Evolutionary conservation across 768 basidiomycete genomes (phyloP), one percentile per base, ranked within the genome.

Genomic region (Leucogyrophana mollusca): DNA sequence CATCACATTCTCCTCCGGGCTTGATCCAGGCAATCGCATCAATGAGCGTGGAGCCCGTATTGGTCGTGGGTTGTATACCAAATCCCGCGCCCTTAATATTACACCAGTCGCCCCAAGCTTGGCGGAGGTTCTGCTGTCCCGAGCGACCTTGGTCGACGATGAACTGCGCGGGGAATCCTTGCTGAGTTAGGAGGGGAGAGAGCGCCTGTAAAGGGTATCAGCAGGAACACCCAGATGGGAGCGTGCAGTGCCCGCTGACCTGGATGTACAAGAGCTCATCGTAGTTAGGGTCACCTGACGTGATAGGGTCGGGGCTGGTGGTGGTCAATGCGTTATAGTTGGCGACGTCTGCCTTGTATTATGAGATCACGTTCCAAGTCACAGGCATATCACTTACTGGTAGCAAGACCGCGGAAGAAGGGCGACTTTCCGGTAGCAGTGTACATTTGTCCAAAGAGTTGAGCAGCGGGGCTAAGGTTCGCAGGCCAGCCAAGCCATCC

Each of bases 401-500:
- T 85, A 36, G 80, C 82, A 50, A 83, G 68, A 43, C 83, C 82
- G 50, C 80, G 76, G 57, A 83, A 73, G 54, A 74, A 76, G n/a
- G 67, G 49, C n/a, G 80, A 79, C 14, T 73, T 74, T 17, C 78
- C 75, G 45, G 80, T 80, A 52, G 53, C 61, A 53, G 67, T 67
- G 67, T 70, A 82, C 34, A 83, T 65, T 46, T 70, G 58, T 22
- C 66, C 55, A 62, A 81, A 83, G 49, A 83, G 68, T 52, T 73
- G 66, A 24, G 80, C 82, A 40, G 82, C 80, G 44, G 82, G 81
- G 20, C 56, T 44, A 61, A 83, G 63, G 69, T 83, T 83, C 34
- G 82, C 80, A 50, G 80, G 69, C 83, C 82, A 85, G 34, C 83
- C 83, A 49, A 83, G 73, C 82, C 82, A 83, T 43, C 82, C 80